Conservation (phyloP, 2,329 filamentous ascomycete genomes). For the Aquanectria penicillioides region DNA sequence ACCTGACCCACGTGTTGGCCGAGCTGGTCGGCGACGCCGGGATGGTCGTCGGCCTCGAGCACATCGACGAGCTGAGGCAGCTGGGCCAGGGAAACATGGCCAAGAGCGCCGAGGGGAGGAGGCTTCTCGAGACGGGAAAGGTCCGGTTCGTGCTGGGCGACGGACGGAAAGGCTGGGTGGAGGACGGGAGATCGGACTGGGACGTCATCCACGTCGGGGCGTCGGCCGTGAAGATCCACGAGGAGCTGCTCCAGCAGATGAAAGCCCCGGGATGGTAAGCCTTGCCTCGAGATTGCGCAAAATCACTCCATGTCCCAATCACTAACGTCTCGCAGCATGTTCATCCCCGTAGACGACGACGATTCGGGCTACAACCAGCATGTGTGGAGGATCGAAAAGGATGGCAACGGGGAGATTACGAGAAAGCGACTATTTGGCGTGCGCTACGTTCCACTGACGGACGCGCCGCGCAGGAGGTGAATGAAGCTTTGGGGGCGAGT, state of each 20-base stretch:
- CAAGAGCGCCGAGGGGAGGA: conserved; percentile 67
- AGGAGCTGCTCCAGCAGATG: conserved; percentile 79
- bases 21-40: conserved; percentile 70
- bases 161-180: conserved; percentile 71
- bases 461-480: conserved; percentile 61
- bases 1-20: conserved; percentile 88
- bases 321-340: conserved; percentile 63
- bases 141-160: conserved; percentile 82
- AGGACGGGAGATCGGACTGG: conserved; percentile 68
- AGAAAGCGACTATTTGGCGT: conserved; percentile 75
- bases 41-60: conserved; percentile 77
- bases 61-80: conserved; percentile 72
- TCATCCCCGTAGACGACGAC: conserved; percentile 77
- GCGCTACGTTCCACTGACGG: conserved; percentile 80
- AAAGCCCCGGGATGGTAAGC: conserved; percentile 75
- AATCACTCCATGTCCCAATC: rapidly evolving
- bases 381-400: conserved; percentile 81
- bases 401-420: conserved; percentile 68
- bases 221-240: conserved; percentile 78
- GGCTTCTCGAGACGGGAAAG: conserved; percentile 69
- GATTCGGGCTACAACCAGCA: conserved; percentile 62
- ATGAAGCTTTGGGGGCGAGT: background rate
- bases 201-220: conserved; percentile 97
- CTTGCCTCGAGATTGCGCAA: background rate
- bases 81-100: conserved; percentile 72